Evolutionary conservation across 2,329 filamentous ascomycete genomes (phyloP).

Genomic region (Magnaporthiopsis incrustans): DNA sequence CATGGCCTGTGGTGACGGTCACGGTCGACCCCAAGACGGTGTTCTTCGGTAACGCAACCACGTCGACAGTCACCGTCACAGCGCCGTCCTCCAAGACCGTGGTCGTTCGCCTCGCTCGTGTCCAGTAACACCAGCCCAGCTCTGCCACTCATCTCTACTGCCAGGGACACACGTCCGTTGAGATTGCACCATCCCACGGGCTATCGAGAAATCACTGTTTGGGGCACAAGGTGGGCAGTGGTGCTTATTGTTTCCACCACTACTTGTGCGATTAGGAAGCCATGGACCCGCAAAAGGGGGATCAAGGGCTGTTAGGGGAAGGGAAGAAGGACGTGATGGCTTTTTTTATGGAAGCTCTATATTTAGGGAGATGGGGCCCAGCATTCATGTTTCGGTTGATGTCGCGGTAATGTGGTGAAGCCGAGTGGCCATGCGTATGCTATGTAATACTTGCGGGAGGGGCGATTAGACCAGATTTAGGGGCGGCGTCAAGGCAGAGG

Average conservation of each 20-base stretch:
- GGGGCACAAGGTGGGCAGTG: background rate
- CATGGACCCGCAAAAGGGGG: background rate
- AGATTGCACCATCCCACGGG: background rate
- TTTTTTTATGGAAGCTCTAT: background rate
- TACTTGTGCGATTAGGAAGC: background rate
- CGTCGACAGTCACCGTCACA: background rate
- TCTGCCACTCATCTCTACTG: background rate
- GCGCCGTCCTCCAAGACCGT: background rate
- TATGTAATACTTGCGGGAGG: background rate
- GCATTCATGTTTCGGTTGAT: background rate
- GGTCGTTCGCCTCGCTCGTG: background rate
- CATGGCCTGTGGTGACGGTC: background rate
- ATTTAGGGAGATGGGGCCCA: background rate
- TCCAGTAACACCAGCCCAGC: background rate
- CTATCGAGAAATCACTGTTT: background rate
- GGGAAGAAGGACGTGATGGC: background rate
- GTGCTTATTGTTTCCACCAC: background rate
- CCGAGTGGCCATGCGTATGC: background rate
- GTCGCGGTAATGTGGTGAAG: background rate
- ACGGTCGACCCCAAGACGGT: constrained; percentile 3
- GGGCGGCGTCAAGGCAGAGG: background rate
- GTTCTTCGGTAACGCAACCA: constrained; percentile 6
- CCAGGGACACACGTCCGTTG: background rate
- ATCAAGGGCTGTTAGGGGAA: background rate
- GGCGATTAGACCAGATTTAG: background rate